Base-by-base conservation (phyloP, 345 rosid genomes). In the Gossypium anomalum region DNA sequence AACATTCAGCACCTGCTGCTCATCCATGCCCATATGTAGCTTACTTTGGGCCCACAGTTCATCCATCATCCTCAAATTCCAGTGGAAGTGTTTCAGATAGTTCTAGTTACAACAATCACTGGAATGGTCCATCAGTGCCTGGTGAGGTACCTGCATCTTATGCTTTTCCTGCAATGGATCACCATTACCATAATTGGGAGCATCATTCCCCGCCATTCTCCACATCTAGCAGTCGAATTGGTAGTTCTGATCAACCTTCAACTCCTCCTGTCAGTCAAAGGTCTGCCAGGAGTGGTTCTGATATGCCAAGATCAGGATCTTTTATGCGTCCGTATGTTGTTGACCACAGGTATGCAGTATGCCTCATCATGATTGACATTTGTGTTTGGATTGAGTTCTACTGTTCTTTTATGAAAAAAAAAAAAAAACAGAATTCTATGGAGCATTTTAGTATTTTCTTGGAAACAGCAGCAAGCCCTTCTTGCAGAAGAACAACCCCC, bases 1-100 rank as follows among this genome's bases (percentile, higher is more conserved):
- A 95, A 74, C 96, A 87, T 69, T 73, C 94, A 15, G 83, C 90
- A 72, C 81, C 99, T 48, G 85, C 92, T 14, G 81, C 83, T 43
- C 97, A 95, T 78, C 90, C 93, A 64, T 95, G 99, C 78, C 99
- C 99, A 15, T 95, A 93, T 75, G 80, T 95, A 72, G 87, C 97
- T 77, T 95, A 93, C 82, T 67, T 93, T 64, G 98, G 93, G 71
- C 97, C 99, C 13, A 78, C 99, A 13, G 78, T 91, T 76, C 93
- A 88, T 75, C 94, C 98, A 0, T 86, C 97, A 13, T 85, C 97
- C 70, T 88, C 93, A 19, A 92, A 83, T 84, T 82, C 96, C 77
- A 74, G 87, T 76, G 88, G 84, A 41, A 80, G 87, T 74, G 85
- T 87, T 78, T 80, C 98, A 51, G 98, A 91, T 79, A 87, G 88